Base-by-base conservation (phyloP, 1,284 basidiomycete genomes). In the Heterobasidion irregulare region DNA sequence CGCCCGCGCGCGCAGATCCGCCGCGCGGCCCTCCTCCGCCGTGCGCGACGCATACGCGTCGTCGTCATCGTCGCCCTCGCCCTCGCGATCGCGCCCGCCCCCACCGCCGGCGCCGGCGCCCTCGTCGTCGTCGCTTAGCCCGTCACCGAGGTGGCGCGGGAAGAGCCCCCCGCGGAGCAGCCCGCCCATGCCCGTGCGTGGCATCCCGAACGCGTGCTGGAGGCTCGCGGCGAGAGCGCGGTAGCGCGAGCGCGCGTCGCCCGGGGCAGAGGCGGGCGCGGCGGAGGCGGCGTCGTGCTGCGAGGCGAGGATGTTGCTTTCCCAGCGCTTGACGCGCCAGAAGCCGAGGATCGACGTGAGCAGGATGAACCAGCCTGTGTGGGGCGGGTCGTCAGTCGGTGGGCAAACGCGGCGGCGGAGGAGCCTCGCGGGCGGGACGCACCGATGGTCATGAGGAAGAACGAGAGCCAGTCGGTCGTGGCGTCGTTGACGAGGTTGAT, bases 311-410 rank as follows among this genome's bases (percentile, higher is more conserved):
- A 92, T 86, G 18, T 84, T 81, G 56, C 79, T 75, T 66, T 92
- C 89, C 89, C 88, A 91, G 47, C 92, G 83, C 69, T 94, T 94
- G 56, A 95, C 91, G 50, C 93, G 83, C 89, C 91, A 96, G 75
- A 89, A 97, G 34, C 90, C 87, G 49, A 97, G 85, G 9, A 95
- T 66, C 16, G 88, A 90, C 1, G 92, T 95, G 51, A 96, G 75
- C 32, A 98, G 79, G 56, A 95, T 77, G 72, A 97, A 96, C 93
- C 94, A 97, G 1, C 94, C 91, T 78, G 58, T 13, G 43, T 52
- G 54, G 26, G 10, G 26, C 9, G 12, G 26, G 44, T 50, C 8
- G 34, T 58, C 26, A 33, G n/a, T n/a, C n/a, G n/a, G n/a, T n/a
- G n/a, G n/a, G n/a, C n/a, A n/a, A n/a, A n/a, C n/a, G n/a, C n/a